phyloP scores from a whole-genome alignment of 257 asterid genomes.

The Solanum sejunctum region DNA sequence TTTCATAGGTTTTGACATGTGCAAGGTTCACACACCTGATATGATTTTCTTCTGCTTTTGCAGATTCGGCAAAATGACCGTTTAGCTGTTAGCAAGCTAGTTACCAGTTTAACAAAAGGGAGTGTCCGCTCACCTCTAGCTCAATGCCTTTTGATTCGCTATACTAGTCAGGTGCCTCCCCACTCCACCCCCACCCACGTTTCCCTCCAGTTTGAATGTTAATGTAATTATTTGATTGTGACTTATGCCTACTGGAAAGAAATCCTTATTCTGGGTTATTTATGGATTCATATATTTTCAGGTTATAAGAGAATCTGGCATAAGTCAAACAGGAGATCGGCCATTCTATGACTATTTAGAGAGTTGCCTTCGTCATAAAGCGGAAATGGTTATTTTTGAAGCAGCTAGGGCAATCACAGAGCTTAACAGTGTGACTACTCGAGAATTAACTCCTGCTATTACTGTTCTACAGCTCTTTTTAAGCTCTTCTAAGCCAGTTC shows the following conservation, averaged over 20 bases:
- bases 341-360: constrained; percentile 92
- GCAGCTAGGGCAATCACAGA: constrained; percentile 97
- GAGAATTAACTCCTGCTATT: constrained; percentile 92
- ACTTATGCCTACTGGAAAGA: background rate
- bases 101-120: constrained; percentile 89
- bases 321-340: constrained; percentile 67
- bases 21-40: background rate
- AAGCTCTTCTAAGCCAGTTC: constrained; percentile 90
- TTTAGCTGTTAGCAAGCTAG: constrained; percentile 89
- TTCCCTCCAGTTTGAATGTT: background rate
- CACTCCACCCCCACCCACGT: background rate
- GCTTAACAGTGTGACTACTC: constrained; percentile 61
- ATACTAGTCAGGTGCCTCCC: constrained; percentile 63
- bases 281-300: constrained; percentile 13
- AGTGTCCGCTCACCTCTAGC: constrained; percentile 89
- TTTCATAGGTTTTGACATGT: background rate
- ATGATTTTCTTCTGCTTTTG: constrained; percentile 2
- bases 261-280: background rate
- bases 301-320: constrained; percentile 84
- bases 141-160: constrained; percentile 91
- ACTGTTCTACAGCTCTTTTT: constrained; percentile 82
- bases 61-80: constrained; percentile 97
- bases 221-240: background rate
- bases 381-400: constrained; percentile 93
- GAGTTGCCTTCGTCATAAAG: constrained; percentile 91